Conservation (phyloP, 345 rosid species). For the Euphorbia peplus region DNA sequence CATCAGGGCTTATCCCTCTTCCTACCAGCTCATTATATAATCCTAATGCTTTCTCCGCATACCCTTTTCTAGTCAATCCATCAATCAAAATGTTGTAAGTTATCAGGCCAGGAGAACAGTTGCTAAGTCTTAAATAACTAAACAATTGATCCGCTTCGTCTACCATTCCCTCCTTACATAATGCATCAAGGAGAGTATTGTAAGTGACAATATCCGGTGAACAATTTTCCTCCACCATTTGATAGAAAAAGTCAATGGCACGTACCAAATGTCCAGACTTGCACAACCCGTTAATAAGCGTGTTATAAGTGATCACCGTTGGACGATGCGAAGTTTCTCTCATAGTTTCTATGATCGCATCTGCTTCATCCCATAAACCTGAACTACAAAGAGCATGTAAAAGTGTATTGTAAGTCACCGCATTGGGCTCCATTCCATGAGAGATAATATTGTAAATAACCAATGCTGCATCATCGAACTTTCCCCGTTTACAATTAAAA, state of each 20-base stretch:
- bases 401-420: constrained; percentile 68
- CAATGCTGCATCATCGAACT: constrained; percentile 51
- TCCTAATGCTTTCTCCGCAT: constrained; percentile 48
- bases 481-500: constrained; percentile 57
- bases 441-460: constrained; percentile 47
- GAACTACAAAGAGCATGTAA: constrained; percentile 59
- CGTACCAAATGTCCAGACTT: constrained; percentile 58
- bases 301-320: constrained; percentile 71
- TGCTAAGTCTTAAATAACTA: constrained; percentile 36
- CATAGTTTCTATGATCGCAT: constrained; percentile 64
- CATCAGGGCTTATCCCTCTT: constrained; percentile 61
- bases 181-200: constrained; percentile 64
- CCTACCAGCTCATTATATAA: constrained; percentile 54
- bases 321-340: constrained; percentile 46
- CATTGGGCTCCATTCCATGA: constrained; percentile 63
- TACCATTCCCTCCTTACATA: constrained; percentile 66
- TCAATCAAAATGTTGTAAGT: constrained; percentile 72
- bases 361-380: constrained; percentile 71
- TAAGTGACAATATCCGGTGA: constrained; percentile 73
- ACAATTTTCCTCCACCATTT: constrained; percentile 50
- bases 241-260: constrained; percentile 61
- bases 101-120: constrained; percentile 62
- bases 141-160: constrained; percentile 59
- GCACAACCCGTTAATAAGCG: constrained; percentile 74
- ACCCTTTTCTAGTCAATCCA: constrained; percentile 53